These are phyloP conservation scores for Chaetomium sp. DNA, from an alignment of 2,329 filamentous ascomycete genomes.

Conservation along the genomic window DNA sequence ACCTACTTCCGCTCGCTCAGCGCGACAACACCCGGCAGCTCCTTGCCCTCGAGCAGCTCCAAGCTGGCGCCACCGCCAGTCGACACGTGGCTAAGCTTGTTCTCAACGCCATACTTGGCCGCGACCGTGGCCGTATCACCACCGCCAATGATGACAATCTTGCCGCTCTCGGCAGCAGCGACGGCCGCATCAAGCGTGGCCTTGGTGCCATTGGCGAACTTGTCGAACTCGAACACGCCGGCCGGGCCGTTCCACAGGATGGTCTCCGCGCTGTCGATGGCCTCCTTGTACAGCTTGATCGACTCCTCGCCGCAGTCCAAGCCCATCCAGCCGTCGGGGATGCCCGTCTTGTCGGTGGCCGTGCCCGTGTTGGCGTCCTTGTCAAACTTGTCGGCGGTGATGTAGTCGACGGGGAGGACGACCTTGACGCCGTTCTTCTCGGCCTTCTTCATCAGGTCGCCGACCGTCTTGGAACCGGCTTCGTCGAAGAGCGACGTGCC, in stretches of 20 bases:
- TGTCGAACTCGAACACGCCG: slow-evolving; percentile 96
- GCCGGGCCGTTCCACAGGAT: slow-evolving; percentile 99
- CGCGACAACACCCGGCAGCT: slow-evolving; percentile 87
- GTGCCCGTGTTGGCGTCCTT: slow-evolving; percentile 78
- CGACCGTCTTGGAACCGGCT: slow-evolving; percentile 88
- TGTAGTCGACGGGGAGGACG: slow-evolving; percentile 90
- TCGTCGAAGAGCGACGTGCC: slow-evolving; percentile 92
- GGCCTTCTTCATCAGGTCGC: slow-evolving; percentile 86
- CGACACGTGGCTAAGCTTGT: slow-evolving; percentile 97
- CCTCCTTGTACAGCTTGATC: slow-evolving; percentile 81
- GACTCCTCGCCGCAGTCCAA: slow-evolving; percentile 92
- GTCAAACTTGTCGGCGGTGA: slow-evolving; percentile 94
- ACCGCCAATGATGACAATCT: slow-evolving; percentile 98
- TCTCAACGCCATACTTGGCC: slow-evolving; percentile 93
- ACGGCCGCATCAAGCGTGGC: slow-evolving; percentile 87
- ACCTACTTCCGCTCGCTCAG: slow-evolving; percentile 73
- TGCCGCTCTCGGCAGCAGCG: slow-evolving; percentile 74
- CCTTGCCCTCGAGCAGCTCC: slow-evolving; percentile 97
- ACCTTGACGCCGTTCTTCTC: slow-evolving; percentile 96
- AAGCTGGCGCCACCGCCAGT: slow-evolving; percentile 94
- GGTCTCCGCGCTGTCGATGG: slow-evolving; percentile 86
- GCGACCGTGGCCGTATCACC: slow-evolving; percentile 98
- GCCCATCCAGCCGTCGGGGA: slow-evolving; percentile 97
- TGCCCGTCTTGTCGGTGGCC: slow-evolving; percentile 84
- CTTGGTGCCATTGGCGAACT: slow-evolving; percentile 92